Evolutionary conservation across 2,329 filamentous ascomycete species (phyloP).

Genomic region (Chaetomium strumarium): DNA sequence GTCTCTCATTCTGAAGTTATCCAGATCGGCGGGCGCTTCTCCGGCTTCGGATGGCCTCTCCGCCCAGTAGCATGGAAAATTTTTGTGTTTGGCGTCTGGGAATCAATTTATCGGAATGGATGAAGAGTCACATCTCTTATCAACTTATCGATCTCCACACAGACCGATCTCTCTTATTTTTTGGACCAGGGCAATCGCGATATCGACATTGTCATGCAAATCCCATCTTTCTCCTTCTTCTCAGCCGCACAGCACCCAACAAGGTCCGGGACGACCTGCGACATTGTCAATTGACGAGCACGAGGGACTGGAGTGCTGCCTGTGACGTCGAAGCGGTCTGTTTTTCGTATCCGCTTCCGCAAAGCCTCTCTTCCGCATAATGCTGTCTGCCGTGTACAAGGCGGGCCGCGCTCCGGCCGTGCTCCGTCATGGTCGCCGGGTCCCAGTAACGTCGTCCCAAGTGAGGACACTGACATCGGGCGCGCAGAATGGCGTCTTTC

Average conservation of each 20-base stretch:
- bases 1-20: too few species aligned
- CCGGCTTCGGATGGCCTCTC: too few species aligned
- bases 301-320: slow-evolving; percentile 19
- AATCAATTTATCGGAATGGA: background rate
- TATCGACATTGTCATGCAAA: slow-evolving; percentile 12
- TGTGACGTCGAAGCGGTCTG: slow-evolving; percentile 10
- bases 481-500: slow-evolving; percentile 30
- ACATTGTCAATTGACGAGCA: slow-evolving; percentile 21
- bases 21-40: too few species aligned
- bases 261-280: slow-evolving; percentile 15
- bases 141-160: slow-evolving; percentile 23
- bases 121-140: slow-evolving; percentile 21
- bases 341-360: slow-evolving; percentile 6
- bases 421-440: slow-evolving; percentile 49
- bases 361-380: slow-evolving; percentile 16
- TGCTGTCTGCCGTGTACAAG: slow-evolving; percentile 35
- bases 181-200: slow-evolving; percentile 9
- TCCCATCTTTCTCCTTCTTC: slow-evolving; percentile 14
- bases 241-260: slow-evolving; percentile 7
- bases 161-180: slow-evolving; percentile 21
- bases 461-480: slow-evolving; percentile 37
- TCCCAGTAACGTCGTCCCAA: slow-evolving; percentile 42
- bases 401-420: slow-evolving; percentile 53
- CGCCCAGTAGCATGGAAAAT: too few species aligned
- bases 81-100: too few species aligned